Percentiles rank a stretch among this genome's conserved stretches.
Evolutionary conservation across 1,284 basidiomycete genomes (phyloP).

Genomic region (Naganishia sp.): DNA sequence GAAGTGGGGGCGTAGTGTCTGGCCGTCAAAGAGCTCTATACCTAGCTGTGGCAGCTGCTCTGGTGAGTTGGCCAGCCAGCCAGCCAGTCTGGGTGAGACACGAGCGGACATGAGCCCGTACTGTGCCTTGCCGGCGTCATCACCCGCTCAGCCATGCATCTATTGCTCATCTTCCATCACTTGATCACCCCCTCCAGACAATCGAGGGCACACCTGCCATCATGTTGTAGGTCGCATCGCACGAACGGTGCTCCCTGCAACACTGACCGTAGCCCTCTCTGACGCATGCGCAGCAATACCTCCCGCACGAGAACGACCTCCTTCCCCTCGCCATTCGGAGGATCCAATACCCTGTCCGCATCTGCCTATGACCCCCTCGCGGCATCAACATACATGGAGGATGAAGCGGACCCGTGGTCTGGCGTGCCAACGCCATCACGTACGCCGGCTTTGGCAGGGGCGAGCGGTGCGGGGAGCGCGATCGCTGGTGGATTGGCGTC

Average conservation of each 20-base stretch:
- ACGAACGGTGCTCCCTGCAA: background rate
- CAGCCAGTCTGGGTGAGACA: background rate
- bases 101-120: conserved; percentile 9
- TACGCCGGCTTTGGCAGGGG: conserved; percentile 56
- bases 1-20: background rate
- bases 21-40: background rate
- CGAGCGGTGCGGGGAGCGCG: background rate
- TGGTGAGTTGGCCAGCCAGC: background rate
- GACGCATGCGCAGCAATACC: conserved; percentile 28
- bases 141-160: too few relatives aligned
- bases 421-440: conserved; percentile 72
- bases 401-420: conserved; percentile 83
- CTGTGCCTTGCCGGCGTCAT: too few relatives aligned
- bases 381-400: conserved; percentile 64
- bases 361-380: conserved; percentile 60
- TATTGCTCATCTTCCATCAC: background rate
- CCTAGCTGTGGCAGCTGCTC: background rate
- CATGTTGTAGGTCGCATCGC: conserved; percentile 30
- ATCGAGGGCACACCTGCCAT: background rate
- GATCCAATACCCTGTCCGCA: conserved; percentile 23
- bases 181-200: background rate
- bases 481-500: conserved; percentile 21
- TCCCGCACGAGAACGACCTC: conserved; percentile 29
- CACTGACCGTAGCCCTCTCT: background rate
- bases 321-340: conserved; percentile 28